Conservation (phyloP, 768 basidiomycete genomes). For the Phylloporus arenicola region DNA sequence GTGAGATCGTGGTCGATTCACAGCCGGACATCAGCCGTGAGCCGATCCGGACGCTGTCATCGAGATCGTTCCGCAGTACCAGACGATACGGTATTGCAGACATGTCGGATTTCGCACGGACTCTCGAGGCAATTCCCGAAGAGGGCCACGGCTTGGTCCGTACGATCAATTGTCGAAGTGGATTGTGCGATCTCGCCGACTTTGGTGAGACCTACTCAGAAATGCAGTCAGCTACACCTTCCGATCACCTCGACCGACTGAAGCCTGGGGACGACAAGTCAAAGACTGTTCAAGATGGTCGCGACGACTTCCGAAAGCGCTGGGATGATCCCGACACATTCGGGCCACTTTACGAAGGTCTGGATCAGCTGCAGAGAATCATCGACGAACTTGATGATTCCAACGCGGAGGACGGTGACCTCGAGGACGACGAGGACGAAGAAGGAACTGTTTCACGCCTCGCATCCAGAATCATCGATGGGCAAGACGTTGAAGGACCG, state of each 20-base stretch:
- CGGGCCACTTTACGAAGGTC: background rate
- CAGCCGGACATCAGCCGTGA: background rate
- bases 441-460: no score
- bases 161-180: background rate
- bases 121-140: background rate
- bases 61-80: background rate
- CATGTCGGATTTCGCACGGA: slow-evolving; percentile 1
- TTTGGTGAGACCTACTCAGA: background rate
- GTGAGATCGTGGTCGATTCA: background rate
- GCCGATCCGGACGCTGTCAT: background rate
- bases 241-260: background rate
- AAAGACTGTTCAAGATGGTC: background rate
- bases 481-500: background rate
- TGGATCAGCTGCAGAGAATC: slow-evolving; percentile 9
- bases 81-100: slow-evolving; percentile 14
- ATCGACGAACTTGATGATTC: slow-evolving; percentile 8
- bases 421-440: no score
- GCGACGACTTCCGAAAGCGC: background rate
- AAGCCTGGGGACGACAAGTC: background rate
- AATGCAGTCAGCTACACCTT: background rate
- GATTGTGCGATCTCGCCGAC: background rate
- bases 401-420: no score
- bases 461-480: background rate
- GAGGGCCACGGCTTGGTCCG: background rate
- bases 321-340: background rate